phyloP scores from a whole-genome alignment of 1,139 yeast species.

The Candida sp. region DNA sequence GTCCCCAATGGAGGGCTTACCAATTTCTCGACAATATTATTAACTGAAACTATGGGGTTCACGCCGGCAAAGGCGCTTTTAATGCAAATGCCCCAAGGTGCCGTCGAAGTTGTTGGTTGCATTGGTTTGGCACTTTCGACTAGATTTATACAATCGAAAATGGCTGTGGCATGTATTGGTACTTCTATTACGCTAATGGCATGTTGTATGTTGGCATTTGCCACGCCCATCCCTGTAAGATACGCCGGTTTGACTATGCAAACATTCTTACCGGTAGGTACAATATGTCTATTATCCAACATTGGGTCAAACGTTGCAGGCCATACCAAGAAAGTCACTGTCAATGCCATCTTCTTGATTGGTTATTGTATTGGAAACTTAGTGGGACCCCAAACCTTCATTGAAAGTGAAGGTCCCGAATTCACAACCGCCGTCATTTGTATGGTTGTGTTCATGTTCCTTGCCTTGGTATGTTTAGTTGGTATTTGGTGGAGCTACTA shows the following conservation, averaged over 20 bases:
- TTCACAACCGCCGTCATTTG: conserved; percentile 45
- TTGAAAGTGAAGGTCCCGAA: conserved; percentile 48
- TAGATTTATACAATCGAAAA: conserved; percentile 28
- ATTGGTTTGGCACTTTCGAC: conserved; percentile 25
- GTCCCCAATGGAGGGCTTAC: conserved; percentile 39
- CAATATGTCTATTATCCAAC: conserved; percentile 45
- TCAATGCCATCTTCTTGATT: conserved; percentile 56
- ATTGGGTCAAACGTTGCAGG: conserved; percentile 66
- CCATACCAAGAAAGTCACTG: conserved; percentile 61
- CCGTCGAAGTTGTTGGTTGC: conserved; percentile 41
- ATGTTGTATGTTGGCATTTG: conserved; percentile 48
- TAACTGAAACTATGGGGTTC: conserved; percentile 43
- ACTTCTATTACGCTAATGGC: conserved; percentile 34
- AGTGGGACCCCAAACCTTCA: conserved; percentile 69
- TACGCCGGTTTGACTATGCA: conserved; percentile 39
- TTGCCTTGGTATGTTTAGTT: conserved; percentile 17
- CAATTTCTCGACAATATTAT: conserved; percentile 43
- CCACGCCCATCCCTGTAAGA: conserved; percentile 26
- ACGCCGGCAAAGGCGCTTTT: conserved; percentile 21
- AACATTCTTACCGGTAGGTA: conserved; percentile 32
- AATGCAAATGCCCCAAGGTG: conserved; percentile 35
- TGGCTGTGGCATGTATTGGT: conserved; percentile 42
- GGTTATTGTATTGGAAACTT: conserved; percentile 69
- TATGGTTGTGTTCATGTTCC: conserved; percentile 28
- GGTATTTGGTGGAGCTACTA: conserved; percentile 26